Conservation (phyloP, 1,284 basidiomycete genomes). For the Erythrobasidium hasegawianum region DNA sequence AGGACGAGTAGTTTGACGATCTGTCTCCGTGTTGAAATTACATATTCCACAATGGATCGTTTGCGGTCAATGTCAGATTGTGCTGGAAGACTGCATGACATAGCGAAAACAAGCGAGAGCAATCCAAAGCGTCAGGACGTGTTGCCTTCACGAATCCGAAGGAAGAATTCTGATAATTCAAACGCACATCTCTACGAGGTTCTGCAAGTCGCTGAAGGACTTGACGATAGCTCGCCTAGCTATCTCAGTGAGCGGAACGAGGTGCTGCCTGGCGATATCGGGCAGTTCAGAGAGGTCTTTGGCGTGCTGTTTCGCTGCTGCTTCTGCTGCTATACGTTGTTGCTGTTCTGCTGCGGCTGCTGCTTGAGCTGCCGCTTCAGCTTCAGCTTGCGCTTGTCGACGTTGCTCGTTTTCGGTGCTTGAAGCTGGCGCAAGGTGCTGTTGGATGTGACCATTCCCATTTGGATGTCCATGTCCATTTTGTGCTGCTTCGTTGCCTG, state of each 20-base stretch:
- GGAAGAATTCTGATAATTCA: no score
- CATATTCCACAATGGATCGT: conserved; percentile 76
- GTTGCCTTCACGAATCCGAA: no score
- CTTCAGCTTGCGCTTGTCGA: neutral
- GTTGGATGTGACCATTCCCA: no score
- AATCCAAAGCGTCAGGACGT: no score
- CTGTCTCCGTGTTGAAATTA: conserved; percentile 80
- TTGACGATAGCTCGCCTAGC: conserved; percentile 70
- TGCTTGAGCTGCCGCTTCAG: neutral
- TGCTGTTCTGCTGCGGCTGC: no score
- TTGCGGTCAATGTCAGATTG: conserved; percentile 78
- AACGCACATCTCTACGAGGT: conserved; percentile 79
- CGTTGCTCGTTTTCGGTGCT: neutral
- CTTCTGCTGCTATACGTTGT: no score
- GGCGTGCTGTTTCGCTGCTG: conserved; percentile 55
- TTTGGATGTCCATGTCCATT: neutral
- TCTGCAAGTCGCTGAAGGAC: conserved; percentile 76
- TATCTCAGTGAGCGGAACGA: conserved; percentile 68
- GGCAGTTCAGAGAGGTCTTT: conserved; percentile 67
- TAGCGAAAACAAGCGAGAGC: neutral
- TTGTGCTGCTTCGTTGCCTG: neutral
- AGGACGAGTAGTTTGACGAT: conserved; percentile 83
- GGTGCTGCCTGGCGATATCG: conserved; percentile 56
- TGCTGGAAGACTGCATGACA: conserved; percentile 68
- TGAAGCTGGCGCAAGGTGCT: neutral